Conservation (phyloP, 1,284 basidiomycete species). For the Tilletia caries region DNA sequence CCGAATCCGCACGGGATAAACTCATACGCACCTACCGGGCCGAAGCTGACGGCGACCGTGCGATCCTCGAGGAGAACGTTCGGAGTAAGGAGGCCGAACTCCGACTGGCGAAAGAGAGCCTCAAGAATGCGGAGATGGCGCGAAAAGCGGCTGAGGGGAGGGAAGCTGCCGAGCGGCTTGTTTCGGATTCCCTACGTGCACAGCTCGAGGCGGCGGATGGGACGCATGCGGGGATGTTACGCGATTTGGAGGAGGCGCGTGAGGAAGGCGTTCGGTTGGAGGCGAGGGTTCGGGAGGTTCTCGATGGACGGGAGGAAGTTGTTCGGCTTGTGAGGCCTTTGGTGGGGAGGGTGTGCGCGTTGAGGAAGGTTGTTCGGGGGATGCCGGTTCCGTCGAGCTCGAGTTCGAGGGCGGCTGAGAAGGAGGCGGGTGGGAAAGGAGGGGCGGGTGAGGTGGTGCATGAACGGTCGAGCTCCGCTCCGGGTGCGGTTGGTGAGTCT, state of each 20-base stretch:
- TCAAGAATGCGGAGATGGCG: constrained; percentile 24
- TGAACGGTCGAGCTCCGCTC: not conserved
- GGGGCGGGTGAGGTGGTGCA: not conserved
- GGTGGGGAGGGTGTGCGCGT: constrained; percentile 24
- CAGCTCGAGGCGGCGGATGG: constrained; percentile 44
- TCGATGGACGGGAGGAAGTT: constrained; percentile 32
- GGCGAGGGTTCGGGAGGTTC: constrained; percentile 27
- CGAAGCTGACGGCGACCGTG: constrained; percentile 46
- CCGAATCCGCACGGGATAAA: constrained; percentile 36
- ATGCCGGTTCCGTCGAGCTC: constrained; percentile 32
- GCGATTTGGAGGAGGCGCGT: constrained; percentile 37
- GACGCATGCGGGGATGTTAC: constrained; percentile 40
- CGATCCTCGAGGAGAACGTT: constrained; percentile 45
- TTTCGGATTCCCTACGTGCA: constrained; percentile 29
- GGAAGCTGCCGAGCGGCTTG: constrained; percentile 25
- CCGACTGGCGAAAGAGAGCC: constrained; percentile 24
- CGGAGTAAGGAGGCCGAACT: constrained; percentile 33
- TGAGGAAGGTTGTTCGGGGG: constrained; percentile 30
- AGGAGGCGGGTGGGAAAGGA: not conserved
- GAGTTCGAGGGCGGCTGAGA: not conserved
- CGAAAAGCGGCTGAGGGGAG: constrained; percentile 23
- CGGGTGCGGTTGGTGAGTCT: not conserved
- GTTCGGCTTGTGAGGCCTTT: constrained; percentile 29
- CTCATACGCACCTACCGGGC: constrained; percentile 39
- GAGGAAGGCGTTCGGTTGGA: constrained; percentile 35